Base-by-base conservation (phyloP, 2,329 filamentous ascomycete species). In the Macrophomina pseudophaseolina region DNA sequence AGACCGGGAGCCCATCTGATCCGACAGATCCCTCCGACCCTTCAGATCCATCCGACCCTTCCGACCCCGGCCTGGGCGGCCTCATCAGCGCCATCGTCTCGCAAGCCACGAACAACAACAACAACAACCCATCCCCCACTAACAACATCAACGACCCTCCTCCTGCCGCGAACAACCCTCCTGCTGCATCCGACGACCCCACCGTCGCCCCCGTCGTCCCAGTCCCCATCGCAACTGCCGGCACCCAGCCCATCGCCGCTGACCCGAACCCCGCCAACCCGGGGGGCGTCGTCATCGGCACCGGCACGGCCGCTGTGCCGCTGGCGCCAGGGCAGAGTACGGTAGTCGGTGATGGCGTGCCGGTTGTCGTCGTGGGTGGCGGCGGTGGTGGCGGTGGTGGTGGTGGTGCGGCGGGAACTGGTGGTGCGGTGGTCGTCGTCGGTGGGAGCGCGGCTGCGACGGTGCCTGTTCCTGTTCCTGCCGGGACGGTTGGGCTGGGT, bases 41-140 rank as follows among this genome's bases (percentile, higher is more conserved):
- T 16, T 30, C 40, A 16, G 3, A 52, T 12, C 49, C 49, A 3
- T n/a, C 11, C 1, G 49, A 52, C 49, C 49, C 32, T 33, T 32
- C 49, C 1, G 58, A 62, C 9, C 58, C 58, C 5, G 58, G 58
- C 9, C n/a, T 62, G 2, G 58, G 58, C 16, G 58, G 58, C 9
- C n/a, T 62, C 44, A 62, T 62, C 58, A 62, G 58, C 58, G 42
- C 42, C 16, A 49, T 62, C 5, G 58, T 49, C 30, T 62, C 58
- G 2, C 58, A 62, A 28, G 58, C 30, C 6, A 62, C 58, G 1
- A 28, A 59, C 23, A 46, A 46, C 8, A 5, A 58, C 28, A 33
- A 59, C 7, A 33, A 44, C 28, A 12, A 40, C 6, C 11, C 28
- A 6, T 8, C 33, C 9, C 3, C 18, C 35, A 44, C 8, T 8